Evolutionary conservation across 164 flowering plant genomes (phyloP).

Genomic region (Berberis vulgaris): DNA sequence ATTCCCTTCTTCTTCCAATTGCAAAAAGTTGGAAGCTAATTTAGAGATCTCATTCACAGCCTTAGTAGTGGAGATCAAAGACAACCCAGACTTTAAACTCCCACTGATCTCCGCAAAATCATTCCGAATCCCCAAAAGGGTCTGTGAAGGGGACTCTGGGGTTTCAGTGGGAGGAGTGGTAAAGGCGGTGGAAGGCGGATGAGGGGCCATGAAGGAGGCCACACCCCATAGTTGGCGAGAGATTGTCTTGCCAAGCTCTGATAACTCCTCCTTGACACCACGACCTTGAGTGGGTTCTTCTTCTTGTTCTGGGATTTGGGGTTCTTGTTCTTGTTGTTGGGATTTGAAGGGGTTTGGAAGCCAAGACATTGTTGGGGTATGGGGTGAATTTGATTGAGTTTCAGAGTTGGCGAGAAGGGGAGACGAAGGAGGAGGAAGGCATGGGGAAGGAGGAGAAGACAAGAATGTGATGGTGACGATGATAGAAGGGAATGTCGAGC

Average conservation of each 20-base stretch:
- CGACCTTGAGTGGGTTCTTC: conserved; percentile 5
- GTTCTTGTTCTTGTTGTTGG: conserved; percentile 1
- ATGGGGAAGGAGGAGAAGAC: no score
- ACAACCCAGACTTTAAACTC: no score
- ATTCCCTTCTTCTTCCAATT: no score
- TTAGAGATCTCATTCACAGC: no score
- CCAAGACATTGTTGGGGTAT: conserved; percentile 22
- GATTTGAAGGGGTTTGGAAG: conserved; percentile 35
- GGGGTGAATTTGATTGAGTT: neutral
- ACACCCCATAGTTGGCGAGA: conserved; percentile 54
- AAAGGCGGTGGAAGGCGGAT: conserved; percentile 13
- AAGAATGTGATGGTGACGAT: no score
- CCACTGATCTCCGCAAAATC: no score
- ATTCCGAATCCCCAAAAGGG: no score
- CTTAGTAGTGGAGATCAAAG: no score
- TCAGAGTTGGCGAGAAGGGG: neutral
- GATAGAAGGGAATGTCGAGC: no score
- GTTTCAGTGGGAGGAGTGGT: neutral
- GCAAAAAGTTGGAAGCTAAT: no score
- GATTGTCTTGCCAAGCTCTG: conserved; percentile 36
- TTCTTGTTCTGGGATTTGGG: neutral
- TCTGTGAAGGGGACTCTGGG: no score
- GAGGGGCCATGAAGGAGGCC: conserved; percentile 55
- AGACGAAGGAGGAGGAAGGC: no score
- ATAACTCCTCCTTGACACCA: conserved; percentile 39